Conservation (phyloP, 306 rosid species). For the Boehmeria nivea region DNA sequence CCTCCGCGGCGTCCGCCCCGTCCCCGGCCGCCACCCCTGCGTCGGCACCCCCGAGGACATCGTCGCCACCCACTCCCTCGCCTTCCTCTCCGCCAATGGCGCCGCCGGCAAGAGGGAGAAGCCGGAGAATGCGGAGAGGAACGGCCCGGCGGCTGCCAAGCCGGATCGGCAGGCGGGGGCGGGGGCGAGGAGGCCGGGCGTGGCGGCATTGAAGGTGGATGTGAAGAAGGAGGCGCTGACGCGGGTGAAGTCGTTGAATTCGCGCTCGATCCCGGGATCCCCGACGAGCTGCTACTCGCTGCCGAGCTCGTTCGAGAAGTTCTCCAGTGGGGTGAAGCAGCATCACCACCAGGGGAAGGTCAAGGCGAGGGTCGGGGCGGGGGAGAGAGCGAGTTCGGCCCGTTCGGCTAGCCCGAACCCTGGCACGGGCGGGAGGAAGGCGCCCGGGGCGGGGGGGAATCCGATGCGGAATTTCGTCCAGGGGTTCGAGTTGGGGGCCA, state of each 20-base stretch:
- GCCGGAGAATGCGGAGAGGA: constrained; percentile 53
- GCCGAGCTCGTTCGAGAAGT: constrained; percentile 84
- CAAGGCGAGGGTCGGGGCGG: constrained; percentile 48
- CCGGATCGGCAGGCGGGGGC: constrained; percentile 15
- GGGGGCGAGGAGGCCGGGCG: constrained; percentile 30
- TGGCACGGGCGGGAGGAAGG: constrained; percentile 38
- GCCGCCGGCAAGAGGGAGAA: constrained; percentile 31
- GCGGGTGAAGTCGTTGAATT: constrained; percentile 72
- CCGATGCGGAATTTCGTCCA: constrained; percentile 62
- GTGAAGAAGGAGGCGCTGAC: constrained; percentile 58
- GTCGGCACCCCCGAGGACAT: constrained; percentile 93
- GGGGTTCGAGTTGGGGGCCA: constrained; percentile 86
- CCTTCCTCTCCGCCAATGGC: constrained; percentile 55
- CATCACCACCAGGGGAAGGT: constrained; percentile 51
- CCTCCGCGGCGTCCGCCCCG: constrained; percentile 84
- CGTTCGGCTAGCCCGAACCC: constrained; percentile 73
- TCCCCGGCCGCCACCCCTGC: constrained; percentile 90
- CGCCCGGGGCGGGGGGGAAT: constrained; percentile 32
- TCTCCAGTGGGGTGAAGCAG: constrained; percentile 63
- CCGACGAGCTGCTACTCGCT: constrained; percentile 83
- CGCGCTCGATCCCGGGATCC: constrained; percentile 73
- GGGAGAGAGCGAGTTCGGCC: constrained; percentile 43
- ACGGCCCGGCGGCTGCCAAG: constrained; percentile 13
- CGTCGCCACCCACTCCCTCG: constrained; percentile 75
- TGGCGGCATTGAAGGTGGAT: constrained; percentile 32